These are phyloP conservation scores for Psilocybe sp. DNA, from an alignment of 768 basidiomycete genomes.

Conservation along the genomic window DNA sequence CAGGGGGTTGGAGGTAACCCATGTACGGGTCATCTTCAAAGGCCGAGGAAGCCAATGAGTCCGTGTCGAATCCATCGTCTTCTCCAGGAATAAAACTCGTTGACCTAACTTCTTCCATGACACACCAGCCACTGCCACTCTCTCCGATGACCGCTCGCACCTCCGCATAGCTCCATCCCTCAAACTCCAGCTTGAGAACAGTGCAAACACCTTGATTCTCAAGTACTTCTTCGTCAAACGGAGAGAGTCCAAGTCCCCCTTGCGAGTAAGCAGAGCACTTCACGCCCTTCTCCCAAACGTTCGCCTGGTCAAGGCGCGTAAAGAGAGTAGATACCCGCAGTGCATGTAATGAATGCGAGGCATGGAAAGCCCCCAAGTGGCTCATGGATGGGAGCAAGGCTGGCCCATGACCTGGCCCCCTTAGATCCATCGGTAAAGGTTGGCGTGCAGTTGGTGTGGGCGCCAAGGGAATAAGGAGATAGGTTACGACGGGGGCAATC, in stretches of 20 bases:
- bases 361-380: constrained; percentile 49
- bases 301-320: constrained; percentile 62
- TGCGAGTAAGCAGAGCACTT: constrained; percentile 61
- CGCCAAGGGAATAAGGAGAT: constrained; percentile 72
- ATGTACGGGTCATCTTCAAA: constrained; percentile 21
- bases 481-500: constrained; percentile 49
- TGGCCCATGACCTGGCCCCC: constrained; percentile 9
- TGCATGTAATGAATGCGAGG: constrained; percentile 51
- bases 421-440: constrained; percentile 42
- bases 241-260: constrained; percentile 20
- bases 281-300: constrained; percentile 66
- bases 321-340: constrained; percentile 69
- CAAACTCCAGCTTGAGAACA: constrained; percentile 65
- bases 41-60: constrained; percentile 19
- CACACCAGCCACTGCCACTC: constrained; percentile 73
- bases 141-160: constrained; percentile 71
- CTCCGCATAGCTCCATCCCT: constrained; percentile 67
- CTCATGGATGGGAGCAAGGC: constrained; percentile 47
- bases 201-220: constrained; percentile 55
- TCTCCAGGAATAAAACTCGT: constrained; percentile 21
- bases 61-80: constrained; percentile 19
- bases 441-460: constrained; percentile 69
- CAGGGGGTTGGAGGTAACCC: constrained; percentile 1
- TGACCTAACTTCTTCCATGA: constrained; percentile 51
- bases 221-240: constrained; percentile 12